Evolutionary conservation across 1,284 basidiomycete species (phyloP).

Genomic region (Irpex rosettiformis): DNA sequence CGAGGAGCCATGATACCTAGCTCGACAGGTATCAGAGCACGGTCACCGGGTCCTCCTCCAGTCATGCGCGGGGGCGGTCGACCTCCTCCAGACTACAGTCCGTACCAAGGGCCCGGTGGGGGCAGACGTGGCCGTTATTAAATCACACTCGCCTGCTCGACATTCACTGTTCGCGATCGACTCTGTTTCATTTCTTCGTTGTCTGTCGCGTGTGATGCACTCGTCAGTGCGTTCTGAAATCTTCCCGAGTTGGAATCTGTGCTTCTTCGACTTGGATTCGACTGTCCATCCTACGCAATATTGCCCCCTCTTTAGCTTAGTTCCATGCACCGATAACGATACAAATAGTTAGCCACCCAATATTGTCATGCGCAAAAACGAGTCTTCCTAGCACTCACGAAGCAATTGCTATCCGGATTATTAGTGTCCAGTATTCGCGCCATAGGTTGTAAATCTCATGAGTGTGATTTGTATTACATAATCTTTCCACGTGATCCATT

Average conservation of each 20-base stretch:
- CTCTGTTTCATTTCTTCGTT: neutral
- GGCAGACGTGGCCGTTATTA: conserved; percentile 29
- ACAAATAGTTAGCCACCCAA: too few relatives aligned
- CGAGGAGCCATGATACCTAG: conserved; percentile 74
- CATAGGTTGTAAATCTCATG: too few relatives aligned
- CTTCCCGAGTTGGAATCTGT: neutral
- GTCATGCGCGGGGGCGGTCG: conserved; percentile 36
- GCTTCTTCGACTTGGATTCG: neutral
- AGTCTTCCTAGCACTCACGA: too few relatives aligned
- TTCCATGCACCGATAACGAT: too few relatives aligned
- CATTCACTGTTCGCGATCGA: neutral
- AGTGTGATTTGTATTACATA: too few relatives aligned
- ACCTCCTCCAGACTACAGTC: conserved; percentile 43
- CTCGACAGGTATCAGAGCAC: conserved; percentile 35
- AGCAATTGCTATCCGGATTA: too few relatives aligned
- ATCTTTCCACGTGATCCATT: too few relatives aligned
- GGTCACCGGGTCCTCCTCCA: conserved; percentile 45
- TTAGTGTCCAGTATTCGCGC: too few relatives aligned
- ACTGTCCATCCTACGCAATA: neutral
- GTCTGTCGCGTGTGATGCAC: neutral
- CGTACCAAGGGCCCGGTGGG: conserved; percentile 37
- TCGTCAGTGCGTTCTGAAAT: neutral
- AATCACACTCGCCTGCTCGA: neutral
- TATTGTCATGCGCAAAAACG: too few relatives aligned
- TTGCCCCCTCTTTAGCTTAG: too few relatives aligned